Evolutionary conservation across 1,284 basidiomycete genomes (phyloP), one percentile per base, ranked within the genome.

Genomic region (Tilletia indica): DNA sequence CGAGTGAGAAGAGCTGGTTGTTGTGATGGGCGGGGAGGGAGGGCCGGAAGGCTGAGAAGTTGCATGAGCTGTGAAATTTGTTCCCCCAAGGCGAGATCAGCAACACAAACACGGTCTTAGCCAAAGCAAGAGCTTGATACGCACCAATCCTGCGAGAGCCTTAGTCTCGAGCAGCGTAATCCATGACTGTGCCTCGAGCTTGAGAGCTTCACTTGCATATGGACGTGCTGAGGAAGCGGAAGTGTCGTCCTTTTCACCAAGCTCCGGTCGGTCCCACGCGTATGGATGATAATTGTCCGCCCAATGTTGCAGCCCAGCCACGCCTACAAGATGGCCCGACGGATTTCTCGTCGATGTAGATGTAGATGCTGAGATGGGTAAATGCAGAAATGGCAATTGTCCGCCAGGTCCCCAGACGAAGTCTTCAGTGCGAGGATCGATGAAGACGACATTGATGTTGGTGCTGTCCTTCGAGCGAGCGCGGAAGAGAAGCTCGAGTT

Each of bases 401-500:
- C 75, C 72, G 31, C 74, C 79, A 3, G 78, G 78, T 8, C 77
- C 74, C 79, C 79, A 79, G 51, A 76, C 77, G 47, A 74, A 67
- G 16, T 76, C 72, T 12, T 75, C 78, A 19, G 73, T 70, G 68
- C 61, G 31, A 8, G 61, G 61, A 21, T 64, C 61, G 16, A 64
- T 34, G 61, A 64, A 64, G 61, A 64, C 61, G 61, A 64, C 34
- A 21, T 64, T 21, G 4, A 64, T 39, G 36, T 25, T 38, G 61
- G 34, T 31, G 74, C 74, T 6, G 61, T 38, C 39, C 61, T 63
- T 5, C 4, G 25, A 58, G 3, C 25, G 11, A 6, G 56, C 4
- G 11, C 79, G 76, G 38, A 80, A 77, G 6, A 77, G 31, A 25
- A 81, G 71, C 68, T 80, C 77, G 73, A 82, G 76, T 66, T 82